Conservation (phyloP, 768 basidiomycete species). For the Leccinum rimulosum region DNA sequence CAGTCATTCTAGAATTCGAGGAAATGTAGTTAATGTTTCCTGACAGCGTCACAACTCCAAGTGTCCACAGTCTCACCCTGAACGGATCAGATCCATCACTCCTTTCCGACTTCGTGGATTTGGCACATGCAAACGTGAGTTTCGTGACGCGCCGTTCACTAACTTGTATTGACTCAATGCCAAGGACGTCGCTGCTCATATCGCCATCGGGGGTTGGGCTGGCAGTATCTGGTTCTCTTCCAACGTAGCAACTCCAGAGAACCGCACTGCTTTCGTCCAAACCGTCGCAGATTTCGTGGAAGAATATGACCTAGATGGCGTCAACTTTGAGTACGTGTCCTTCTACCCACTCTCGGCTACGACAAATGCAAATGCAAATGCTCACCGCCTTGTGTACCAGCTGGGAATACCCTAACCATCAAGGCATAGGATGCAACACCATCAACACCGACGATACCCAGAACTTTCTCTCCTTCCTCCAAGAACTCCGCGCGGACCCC, state of each 20-base stretch:
- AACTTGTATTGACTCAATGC: conserved; percentile 21
- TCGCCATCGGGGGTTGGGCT: conserved; percentile 72
- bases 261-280: conserved; percentile 64
- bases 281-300: conserved; percentile 47
- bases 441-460: conserved; percentile 54
- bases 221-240: conserved; percentile 65
- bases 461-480: conserved; percentile 78
- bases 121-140: conserved; percentile 28
- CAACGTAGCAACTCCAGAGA: conserved; percentile 51
- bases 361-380: background rate
- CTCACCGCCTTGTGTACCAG: conserved; percentile 36
- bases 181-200: conserved; percentile 53
- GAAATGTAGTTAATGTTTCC: too few relatives aligned
- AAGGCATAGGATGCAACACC: conserved; percentile 67
- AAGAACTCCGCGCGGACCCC: conserved; percentile 56
- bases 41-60: conserved; percentile 34
- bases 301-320: conserved; percentile 52
- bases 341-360: background rate
- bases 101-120: conserved; percentile 56
- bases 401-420: conserved; percentile 78
- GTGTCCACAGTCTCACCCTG: conserved; percentile 32
- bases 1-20: too few relatives aligned
- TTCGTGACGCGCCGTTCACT: background rate
- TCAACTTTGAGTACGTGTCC: conserved; percentile 32
- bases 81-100: conserved; percentile 44